Evolutionary conservation across 495 filamentous ascomycete genomes (phyloP).

Genomic region (Podospora sp.): DNA sequence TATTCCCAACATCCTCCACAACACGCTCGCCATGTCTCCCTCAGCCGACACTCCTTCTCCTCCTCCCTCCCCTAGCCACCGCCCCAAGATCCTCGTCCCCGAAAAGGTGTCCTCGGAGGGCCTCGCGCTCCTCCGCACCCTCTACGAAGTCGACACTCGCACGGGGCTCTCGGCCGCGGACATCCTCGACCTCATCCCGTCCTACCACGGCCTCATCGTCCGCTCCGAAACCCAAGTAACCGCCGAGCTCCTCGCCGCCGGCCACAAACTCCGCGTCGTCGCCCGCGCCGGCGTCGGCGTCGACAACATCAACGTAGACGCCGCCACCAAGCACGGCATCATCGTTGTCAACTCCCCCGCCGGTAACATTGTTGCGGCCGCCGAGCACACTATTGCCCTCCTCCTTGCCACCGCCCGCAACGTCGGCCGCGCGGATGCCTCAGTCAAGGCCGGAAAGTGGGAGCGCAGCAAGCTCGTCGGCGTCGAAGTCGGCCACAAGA

Average conservation of each 20-base stretch:
- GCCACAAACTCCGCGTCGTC: constrained; percentile 66
- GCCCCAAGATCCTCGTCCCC: constrained; percentile 65
- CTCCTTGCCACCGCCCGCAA: constrained; percentile 68
- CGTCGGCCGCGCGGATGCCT: constrained; percentile 60
- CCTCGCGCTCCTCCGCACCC: constrained; percentile 56
- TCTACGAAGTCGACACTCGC: constrained; percentile 61
- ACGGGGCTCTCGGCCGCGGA: constrained; percentile 56
- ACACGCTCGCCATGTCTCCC: constrained; percentile 37
- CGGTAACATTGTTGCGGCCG: constrained; percentile 72
- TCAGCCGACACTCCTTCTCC: constrained; percentile 26
- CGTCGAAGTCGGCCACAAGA: constrained; percentile 71
- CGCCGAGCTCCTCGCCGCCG: constrained; percentile 58
- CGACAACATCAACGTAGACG: constrained; percentile 71
- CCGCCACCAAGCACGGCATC: constrained; percentile 66
- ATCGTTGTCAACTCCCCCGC: constrained; percentile 71
- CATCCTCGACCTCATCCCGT: constrained; percentile 59
- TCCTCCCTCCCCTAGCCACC: constrained; percentile 17
- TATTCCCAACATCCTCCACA: neutral
- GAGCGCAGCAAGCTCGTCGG: constrained; percentile 69
- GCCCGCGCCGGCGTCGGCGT: constrained; percentile 74
- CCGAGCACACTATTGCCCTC: constrained; percentile 68
- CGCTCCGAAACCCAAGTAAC: constrained; percentile 75
- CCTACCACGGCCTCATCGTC: constrained; percentile 69
- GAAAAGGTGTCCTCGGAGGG: constrained; percentile 77
- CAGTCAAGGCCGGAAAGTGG: constrained; percentile 65